Evolutionary conservation across 2,329 filamentous ascomycete species (phyloP).

Genomic region (Pseudocercospora crystallina): DNA sequence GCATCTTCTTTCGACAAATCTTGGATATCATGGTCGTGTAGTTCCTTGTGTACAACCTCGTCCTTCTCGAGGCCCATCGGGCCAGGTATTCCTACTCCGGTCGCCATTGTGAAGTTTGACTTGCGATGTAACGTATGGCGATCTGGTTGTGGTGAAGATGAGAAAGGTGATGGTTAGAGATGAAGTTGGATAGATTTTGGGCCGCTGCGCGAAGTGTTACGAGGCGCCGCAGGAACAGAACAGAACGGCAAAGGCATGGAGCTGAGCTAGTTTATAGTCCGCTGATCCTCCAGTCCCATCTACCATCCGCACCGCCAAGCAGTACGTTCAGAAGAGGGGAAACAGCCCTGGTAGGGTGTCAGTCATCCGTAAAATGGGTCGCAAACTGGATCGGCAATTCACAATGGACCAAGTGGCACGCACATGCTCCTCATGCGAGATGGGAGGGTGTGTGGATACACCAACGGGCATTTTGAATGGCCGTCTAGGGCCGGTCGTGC

Average conservation of each 20-base stretch:
- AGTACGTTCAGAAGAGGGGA: constrained; percentile 15
- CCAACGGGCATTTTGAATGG: not conserved
- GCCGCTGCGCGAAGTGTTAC: no score
- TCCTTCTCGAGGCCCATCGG: constrained; percentile 19
- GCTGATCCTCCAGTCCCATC: no score
- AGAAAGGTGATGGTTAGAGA: no score
- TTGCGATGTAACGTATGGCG: no score
- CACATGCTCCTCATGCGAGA: constrained; percentile 12
- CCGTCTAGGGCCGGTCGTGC: not conserved
- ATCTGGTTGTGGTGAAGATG: no score
- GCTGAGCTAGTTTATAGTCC: no score
- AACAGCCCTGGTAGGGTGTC: constrained; percentile 2
- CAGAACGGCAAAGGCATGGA: no score
- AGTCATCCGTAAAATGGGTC: not conserved
- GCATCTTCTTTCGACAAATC: constrained; percentile 23
- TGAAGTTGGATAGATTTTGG: no score
- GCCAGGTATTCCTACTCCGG: not conserved
- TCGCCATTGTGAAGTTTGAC: not conserved
- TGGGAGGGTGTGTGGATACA: constrained; percentile 5
- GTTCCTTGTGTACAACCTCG: constrained; percentile 26
- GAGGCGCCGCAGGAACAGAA: no score
- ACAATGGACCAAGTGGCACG: constrained; percentile 12
- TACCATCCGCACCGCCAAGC: not conserved
- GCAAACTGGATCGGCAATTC: constrained; percentile 12
- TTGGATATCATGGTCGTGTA: constrained; percentile 25